Base-by-base conservation (phyloP, 2,329 filamentous ascomycete species). In the Sporothrix dimorphospora region DNA sequence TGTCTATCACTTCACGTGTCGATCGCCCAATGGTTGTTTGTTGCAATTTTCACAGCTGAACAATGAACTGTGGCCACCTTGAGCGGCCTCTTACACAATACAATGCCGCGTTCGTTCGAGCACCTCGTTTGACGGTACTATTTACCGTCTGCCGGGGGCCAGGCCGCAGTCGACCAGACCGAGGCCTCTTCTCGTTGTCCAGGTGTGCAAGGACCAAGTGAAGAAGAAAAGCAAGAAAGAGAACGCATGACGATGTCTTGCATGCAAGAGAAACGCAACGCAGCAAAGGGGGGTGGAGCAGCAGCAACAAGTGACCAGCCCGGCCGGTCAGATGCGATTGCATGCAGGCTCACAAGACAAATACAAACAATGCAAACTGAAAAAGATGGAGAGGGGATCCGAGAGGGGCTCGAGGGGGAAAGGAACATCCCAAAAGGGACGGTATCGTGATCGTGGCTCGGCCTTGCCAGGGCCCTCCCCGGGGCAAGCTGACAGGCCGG, bases 211-310 rank as follows among this genome's bases (percentile, higher is more conserved):
- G 40, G 40, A 45, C 40, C 40, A 45, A 14, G 40, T 9, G 11
- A 45, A 14, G 40, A 45, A 45, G 40, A 14, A 14, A 16, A 19
- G 42, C 42, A 47, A 47, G 14, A 24, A 30, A 49, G 34, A 12
- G 49, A 49, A 65, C 47, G 61, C 6, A 27, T 66, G 42, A 45
- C 59, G 59, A 45, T 65, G 59, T 45, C 59, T 65, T 65, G 59
- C 59, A 65, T 42, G 4, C 57, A 40, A n/a, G 27, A 27, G 4
- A 42, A 65, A 5, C 8, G 14, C n/a, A 40, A 42, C 38, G n/a
- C 40, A 27, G 61, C 24, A 66, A 6, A 66, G 8, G 16, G 16
- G 34, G 42, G 63, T 66, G 63, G 42, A 66, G 63, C 42, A n/a
- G 8, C 16, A 66, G 63, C 42, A n/a, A 3, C 16, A 45, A 34